Percentiles rank a stretch among this genome's conserved stretches.
Conservation (phyloP, 202 grass and related monocot species). For the Carex arenaria region DNA sequence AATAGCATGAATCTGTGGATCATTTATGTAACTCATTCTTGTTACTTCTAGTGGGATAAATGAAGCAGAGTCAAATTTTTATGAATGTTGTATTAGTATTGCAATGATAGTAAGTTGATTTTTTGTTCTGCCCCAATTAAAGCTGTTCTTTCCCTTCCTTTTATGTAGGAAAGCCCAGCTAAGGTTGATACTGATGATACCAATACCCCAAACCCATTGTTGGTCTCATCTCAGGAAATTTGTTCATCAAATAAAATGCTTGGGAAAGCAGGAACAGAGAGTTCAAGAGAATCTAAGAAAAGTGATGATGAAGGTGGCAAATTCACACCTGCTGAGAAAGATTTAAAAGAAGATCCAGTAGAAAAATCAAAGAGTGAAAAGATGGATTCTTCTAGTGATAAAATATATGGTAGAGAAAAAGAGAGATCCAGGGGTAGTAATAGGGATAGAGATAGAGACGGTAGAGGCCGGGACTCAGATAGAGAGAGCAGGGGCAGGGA, state of each 20-base stretch:
- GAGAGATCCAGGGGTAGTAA: conserved; percentile 57
- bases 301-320: conserved; percentile 42
- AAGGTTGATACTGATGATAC: conserved; percentile 38
- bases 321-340: conserved; percentile 29
- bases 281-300: conserved; percentile 54
- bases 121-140: not conserved
- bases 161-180: conserved; percentile 49
- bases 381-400: conserved; percentile 45
- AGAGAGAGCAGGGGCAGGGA: conserved; percentile 56
- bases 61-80: not conserved
- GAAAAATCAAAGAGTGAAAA: conserved; percentile 52
- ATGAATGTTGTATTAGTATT: not conserved
- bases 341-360: conserved; percentile 42
- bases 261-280: conserved; percentile 32
- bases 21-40: not conserved
- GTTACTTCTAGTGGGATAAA: not conserved
- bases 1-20: not conserved
- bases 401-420: conserved; percentile 53
- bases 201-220: conserved; percentile 40
- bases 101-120: not conserved
- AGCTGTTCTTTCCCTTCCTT: not conserved
- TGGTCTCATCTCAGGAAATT: conserved; percentile 44
- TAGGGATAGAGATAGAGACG: conserved; percentile 58
- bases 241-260: conserved; percentile 39
- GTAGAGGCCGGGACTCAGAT: conserved; percentile 51